These are phyloP conservation scores for Dioszegia crocea DNA, from an alignment of 768 basidiomycete species.

Conservation along the genomic window DNA sequence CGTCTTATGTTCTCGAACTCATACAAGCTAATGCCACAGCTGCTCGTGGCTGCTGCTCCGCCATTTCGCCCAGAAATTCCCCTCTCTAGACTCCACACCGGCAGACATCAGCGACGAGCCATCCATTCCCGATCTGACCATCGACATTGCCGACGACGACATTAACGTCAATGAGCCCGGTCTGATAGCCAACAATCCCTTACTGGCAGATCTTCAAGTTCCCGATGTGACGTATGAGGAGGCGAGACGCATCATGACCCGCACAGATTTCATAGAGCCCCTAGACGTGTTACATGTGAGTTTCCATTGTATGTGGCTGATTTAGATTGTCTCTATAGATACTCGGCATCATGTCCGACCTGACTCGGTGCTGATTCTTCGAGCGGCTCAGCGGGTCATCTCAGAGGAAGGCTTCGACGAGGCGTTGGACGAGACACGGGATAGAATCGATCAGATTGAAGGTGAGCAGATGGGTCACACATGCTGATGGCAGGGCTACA, in stretches of 20 bases:
- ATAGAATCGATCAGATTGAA: slow-evolving; percentile 81
- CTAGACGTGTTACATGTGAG: slow-evolving; percentile 52
- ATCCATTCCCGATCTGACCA: background rate
- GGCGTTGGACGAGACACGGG: slow-evolving; percentile 66
- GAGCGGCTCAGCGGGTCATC: slow-evolving; percentile 67
- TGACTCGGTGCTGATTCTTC: slow-evolving; percentile 72
- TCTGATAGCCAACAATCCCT: background rate
- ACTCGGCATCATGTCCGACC: slow-evolving; percentile 65
- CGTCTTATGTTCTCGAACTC: background rate
- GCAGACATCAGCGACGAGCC: slow-evolving; percentile 7
- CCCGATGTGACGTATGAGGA: slow-evolving; percentile 55
- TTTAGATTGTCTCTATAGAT: slow-evolving; percentile 71
- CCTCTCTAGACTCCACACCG: background rate
- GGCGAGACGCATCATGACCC: slow-evolving; percentile 76
- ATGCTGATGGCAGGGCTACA: slow-evolving; percentile 35
- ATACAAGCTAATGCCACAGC: background rate
- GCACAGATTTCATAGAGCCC: slow-evolving; percentile 72
- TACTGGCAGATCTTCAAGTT: slow-evolving; percentile 10
- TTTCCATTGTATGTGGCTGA: slow-evolving; percentile 5
- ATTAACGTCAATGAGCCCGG: slow-evolving; percentile 10
- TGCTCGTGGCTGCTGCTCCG: slow-evolving; percentile 75
- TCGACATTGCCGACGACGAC: slow-evolving; percentile 16
- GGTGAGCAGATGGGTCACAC: slow-evolving; percentile 47
- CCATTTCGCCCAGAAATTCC: slow-evolving; percentile 60
- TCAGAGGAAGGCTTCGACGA: slow-evolving; percentile 74